phyloP scores from a whole-genome alignment of 305 asterid genomes.

The Fraxinus dipetala region DNA sequence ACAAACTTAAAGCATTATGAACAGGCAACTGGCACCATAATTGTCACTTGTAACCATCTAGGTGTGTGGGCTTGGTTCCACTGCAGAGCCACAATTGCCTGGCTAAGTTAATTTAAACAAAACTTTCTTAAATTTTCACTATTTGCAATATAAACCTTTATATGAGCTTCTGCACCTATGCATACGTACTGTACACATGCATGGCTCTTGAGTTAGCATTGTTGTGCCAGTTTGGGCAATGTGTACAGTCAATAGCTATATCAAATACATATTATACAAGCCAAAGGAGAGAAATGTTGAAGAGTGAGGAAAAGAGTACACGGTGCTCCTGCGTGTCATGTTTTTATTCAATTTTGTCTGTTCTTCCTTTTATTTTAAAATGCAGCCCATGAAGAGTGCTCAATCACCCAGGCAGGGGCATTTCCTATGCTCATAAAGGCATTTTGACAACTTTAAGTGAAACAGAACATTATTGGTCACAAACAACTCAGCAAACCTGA shows the following conservation, averaged over 20 bases:
- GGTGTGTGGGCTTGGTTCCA: conserved; percentile 19
- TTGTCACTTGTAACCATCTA: conserved; percentile 1
- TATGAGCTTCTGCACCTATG: not conserved
- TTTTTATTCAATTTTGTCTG: not conserved
- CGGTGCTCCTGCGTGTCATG: not conserved
- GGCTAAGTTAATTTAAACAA: not conserved
- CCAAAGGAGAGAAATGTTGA: conserved; percentile 4
- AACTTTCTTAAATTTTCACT: not conserved
- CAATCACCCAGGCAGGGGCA: conserved; percentile 15
- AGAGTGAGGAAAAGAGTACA: not conserved
- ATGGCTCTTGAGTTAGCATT: not conserved
- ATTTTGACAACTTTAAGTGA: conserved; percentile 4
- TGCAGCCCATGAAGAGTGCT: conserved; percentile 16
- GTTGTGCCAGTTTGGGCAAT: not conserved
- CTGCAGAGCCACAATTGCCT: conserved; percentile 5
- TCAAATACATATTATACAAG: not conserved
- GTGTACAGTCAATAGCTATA: not conserved
- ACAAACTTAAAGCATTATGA: not conserved
- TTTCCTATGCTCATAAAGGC: not conserved
- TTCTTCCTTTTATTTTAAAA: not conserved
- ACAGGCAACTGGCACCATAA: conserved; percentile 11
- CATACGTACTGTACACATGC: not conserved
- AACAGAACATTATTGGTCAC: not conserved
- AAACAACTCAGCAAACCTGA: conserved; percentile 59
- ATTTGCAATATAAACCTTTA: not conserved